phyloP scores from a whole-genome alignment of 2,329 filamentous ascomycete genomes.

The Hymenoscyphus infarciens region DNA sequence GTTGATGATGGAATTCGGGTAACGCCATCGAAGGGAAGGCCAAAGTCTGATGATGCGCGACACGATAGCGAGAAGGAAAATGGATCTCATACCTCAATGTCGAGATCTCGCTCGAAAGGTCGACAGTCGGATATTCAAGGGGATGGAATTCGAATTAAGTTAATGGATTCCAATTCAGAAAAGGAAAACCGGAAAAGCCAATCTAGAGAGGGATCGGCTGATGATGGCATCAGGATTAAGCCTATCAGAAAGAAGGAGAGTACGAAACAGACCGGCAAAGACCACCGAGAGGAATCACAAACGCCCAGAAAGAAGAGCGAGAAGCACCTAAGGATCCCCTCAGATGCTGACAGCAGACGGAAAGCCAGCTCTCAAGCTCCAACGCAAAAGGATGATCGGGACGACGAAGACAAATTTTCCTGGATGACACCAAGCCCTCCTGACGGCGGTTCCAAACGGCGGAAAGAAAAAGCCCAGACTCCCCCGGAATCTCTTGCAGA shows the following conservation, averaged over 20 bases:
- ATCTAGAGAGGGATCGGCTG: constrained; percentile 17
- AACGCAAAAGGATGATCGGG: constrained; percentile 13
- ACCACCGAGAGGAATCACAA: constrained; percentile 7
- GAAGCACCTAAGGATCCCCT: constrained; percentile 22
- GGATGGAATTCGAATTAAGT: constrained; percentile 26
- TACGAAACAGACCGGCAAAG: constrained; percentile 17
- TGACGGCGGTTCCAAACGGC: constrained; percentile 22
- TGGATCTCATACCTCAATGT: constrained; percentile 16
- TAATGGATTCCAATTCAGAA: constrained; percentile 17
- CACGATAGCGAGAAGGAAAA: constrained; percentile 19
- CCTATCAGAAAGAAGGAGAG: constrained; percentile 20
- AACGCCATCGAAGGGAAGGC: constrained; percentile 1
- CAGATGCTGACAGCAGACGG: constrained; percentile 19
- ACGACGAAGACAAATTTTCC: constrained; percentile 23
- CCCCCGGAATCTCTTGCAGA: constrained; percentile 50
- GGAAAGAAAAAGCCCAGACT: constrained; percentile 25
- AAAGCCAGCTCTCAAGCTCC: constrained; percentile 19
- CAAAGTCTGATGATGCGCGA: constrained; percentile 16
- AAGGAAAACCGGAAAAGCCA: constrained; percentile 22
- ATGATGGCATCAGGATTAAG: constrained; percentile 13
- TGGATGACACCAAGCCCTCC: constrained; percentile 26
- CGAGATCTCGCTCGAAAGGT: constrained; percentile 8
- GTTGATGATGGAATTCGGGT: constrained; percentile 21
- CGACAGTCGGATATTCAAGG: constrained; percentile 1
- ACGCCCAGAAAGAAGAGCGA: constrained; percentile 26